phyloP scores from a whole-genome alignment of 805 yeast genomes.

The Pichia ethanolica region DNA sequence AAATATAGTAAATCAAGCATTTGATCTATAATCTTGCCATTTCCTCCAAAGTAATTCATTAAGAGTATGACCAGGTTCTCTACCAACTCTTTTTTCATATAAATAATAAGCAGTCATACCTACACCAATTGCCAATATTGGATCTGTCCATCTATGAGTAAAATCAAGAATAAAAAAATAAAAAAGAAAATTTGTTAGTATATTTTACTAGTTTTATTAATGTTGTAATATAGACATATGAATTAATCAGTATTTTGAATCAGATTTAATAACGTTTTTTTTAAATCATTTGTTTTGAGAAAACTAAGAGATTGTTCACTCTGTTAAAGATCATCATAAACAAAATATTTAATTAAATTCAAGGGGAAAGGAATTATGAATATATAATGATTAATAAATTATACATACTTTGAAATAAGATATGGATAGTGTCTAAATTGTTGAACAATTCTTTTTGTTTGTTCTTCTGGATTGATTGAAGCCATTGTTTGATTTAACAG shows the following conservation, averaged over 20 bases:
- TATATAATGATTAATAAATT: background rate
- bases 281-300: no score
- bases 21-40: conserved; percentile 1
- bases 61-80: conserved; percentile 54
- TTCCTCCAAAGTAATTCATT: conserved; percentile 36
- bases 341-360: background rate
- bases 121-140: conserved; percentile 52
- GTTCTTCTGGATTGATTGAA: background rate
- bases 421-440: conserved; percentile 30
- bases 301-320: conserved; percentile 17
- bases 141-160: conserved; percentile 39
- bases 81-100: conserved; percentile 51
- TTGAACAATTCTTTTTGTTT: conserved; percentile 9
- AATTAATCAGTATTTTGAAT: no score
- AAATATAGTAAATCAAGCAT: no score
- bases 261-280: no score
- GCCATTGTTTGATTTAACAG: no score
- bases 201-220: background rate
- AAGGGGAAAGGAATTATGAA: no score
- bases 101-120: conserved; percentile 60
- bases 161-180: conserved; percentile 3
- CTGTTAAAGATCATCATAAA: conserved; percentile 12
- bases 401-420: conserved; percentile 34
- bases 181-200: conserved; percentile 7
- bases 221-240: no score